Conservation (phyloP, 2,329 filamentous ascomycete genomes). For the Achaetomium macrosporum region DNA sequence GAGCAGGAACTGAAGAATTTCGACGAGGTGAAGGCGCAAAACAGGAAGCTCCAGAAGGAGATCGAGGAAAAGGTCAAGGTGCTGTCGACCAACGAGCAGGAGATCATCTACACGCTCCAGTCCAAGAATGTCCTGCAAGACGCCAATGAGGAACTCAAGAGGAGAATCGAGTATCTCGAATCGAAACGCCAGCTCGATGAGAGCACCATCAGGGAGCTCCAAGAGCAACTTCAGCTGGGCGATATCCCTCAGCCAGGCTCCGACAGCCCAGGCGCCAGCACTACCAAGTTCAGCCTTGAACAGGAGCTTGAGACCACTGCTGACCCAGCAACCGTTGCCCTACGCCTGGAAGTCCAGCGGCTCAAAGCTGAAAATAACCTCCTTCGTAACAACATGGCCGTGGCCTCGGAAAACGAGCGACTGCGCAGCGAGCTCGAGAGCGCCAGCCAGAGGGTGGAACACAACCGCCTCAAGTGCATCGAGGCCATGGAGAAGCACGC, state of each 20-base stretch:
- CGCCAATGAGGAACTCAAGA: slow-evolving; percentile 24
- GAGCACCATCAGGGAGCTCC: slow-evolving; percentile 45
- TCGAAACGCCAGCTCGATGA: slow-evolving; percentile 25
- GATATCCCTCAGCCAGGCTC: slow-evolving; percentile 24
- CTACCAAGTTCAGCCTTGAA: slow-evolving; percentile 44
- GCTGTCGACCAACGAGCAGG: slow-evolving; percentile 46
- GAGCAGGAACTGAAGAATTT: slow-evolving; percentile 30
- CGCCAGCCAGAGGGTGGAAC: slow-evolving; percentile 43
- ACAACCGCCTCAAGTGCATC: slow-evolving; percentile 50
- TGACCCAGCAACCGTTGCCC: slow-evolving; percentile 33
- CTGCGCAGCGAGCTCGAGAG: slow-evolving; percentile 53
- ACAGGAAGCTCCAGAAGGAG: slow-evolving; percentile 38
- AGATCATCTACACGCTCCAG: slow-evolving; percentile 32
- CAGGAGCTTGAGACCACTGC: slow-evolving; percentile 52
- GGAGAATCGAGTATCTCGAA: slow-evolving; percentile 24
- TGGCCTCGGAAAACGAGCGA: slow-evolving; percentile 48
- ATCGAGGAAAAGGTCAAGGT: slow-evolving; percentile 38
- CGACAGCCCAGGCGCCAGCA: slow-evolving; percentile 28
- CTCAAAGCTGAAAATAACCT: slow-evolving; percentile 58
- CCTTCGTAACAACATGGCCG: slow-evolving; percentile 48
- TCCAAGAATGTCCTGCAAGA: slow-evolving; percentile 26
- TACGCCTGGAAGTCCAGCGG: slow-evolving; percentile 50
- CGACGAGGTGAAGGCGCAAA: slow-evolving; percentile 32
- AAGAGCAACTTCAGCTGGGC: slow-evolving; percentile 50
- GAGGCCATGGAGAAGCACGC: slow-evolving; percentile 54